phyloP scores from a whole-genome alignment of 371 early-diverging fungal genomes.

The Mortierella sp. region DNA sequence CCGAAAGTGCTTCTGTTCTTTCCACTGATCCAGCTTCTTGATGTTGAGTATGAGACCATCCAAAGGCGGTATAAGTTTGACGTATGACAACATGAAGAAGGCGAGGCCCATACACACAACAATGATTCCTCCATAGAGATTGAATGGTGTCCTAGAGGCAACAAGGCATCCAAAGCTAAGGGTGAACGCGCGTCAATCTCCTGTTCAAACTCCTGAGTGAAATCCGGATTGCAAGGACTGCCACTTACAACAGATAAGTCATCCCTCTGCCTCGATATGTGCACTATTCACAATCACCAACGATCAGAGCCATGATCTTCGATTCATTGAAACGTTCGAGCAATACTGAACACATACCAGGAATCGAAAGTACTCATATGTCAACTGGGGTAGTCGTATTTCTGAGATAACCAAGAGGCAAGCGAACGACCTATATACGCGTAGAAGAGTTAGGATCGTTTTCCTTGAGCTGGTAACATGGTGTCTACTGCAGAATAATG shows the following conservation, averaged over 20 bases:
- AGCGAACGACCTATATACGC: conserved; percentile 23
- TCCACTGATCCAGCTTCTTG: conserved; percentile 43
- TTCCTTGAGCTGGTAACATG: no score
- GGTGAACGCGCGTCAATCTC: background rate
- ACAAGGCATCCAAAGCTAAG: conserved; percentile 49
- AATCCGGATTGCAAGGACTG: no score
- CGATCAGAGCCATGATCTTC: background rate
- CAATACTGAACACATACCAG: conserved; percentile 18
- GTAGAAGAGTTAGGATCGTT: no score
- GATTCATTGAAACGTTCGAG: no score
- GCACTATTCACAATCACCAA: conserved; percentile 16
- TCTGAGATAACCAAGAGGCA: conserved; percentile 45
- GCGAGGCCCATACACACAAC: conserved; percentile 52
- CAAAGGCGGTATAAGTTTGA: conserved; percentile 43
- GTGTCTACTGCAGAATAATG: no score
- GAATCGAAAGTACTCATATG: conserved; percentile 48
- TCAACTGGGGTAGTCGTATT: conserved; percentile 43
- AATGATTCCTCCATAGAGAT: conserved; percentile 50
- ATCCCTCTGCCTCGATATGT: conserved; percentile 49
- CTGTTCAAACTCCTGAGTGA: no score
- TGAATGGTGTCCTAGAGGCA: conserved; percentile 40
- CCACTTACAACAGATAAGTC: conserved; percentile 47
- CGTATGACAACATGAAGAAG: conserved; percentile 44
- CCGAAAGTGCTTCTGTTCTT: conserved; percentile 47
- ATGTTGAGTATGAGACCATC: conserved; percentile 45